Evolutionary conservation across 768 basidiomycete genomes (phyloP).

Genomic region (Lentinula boryana): DNA sequence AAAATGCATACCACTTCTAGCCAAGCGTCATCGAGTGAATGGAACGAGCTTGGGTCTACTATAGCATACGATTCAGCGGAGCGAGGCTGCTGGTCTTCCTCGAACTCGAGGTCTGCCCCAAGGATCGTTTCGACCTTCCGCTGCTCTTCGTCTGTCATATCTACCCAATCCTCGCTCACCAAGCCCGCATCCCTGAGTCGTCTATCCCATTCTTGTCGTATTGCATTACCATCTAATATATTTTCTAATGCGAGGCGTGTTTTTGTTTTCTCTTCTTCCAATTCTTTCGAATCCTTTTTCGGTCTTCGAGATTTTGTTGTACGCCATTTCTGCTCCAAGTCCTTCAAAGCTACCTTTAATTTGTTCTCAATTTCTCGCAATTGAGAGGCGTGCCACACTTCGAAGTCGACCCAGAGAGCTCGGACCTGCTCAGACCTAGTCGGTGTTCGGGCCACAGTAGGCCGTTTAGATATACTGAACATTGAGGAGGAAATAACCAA

Average conservation of each 20-base stretch:
- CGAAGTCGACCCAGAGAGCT: constrained; percentile 4
- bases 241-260: constrained; percentile 24
- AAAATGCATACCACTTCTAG: constrained; percentile 12
- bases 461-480: constrained; percentile 2
- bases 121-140: constrained; percentile 27
- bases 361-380: background rate
- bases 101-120: constrained; percentile 30
- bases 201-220: constrained; percentile 36
- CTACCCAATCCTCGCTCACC: constrained; percentile 37
- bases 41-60: constrained; percentile 32
- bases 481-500: background rate
- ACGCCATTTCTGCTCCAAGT: constrained; percentile 1
- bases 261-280: constrained; percentile 21
- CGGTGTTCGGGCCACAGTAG: background rate
- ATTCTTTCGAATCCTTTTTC: constrained; percentile 15
- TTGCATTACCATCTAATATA: constrained; percentile 21
- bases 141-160: constrained; percentile 32
- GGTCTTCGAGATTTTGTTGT: background rate
- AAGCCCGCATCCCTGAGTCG: constrained; percentile 27
- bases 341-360: background rate
- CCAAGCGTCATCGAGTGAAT: constrained; percentile 24
- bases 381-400: constrained; percentile 8
- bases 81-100: constrained; percentile 10
- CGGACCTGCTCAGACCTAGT: constrained; percentile 10
- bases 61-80: constrained; percentile 34